Percentiles rank a stretch among this genome's conserved stretches.
phyloP scores from a whole-genome alignment of 768 basidiomycete species.

The Serendipita sp. region DNA sequence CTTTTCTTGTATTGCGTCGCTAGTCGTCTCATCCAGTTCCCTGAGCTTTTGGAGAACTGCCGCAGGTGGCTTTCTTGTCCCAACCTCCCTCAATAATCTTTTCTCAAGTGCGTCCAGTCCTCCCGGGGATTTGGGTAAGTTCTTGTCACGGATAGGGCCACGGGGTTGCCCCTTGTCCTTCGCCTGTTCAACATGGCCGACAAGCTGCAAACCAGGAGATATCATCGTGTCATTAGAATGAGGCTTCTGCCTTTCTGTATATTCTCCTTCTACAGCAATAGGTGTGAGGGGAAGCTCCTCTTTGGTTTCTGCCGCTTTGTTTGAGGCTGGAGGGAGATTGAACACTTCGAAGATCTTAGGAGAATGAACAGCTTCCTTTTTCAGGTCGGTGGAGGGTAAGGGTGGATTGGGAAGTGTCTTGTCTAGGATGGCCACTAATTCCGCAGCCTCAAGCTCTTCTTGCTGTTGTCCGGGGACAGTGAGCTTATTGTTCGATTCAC shows the following conservation, averaged over 20 bases:
- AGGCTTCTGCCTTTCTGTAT: no score
- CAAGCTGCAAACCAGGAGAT: not conserved
- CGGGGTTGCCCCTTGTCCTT: not conserved
- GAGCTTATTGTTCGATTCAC: not conserved
- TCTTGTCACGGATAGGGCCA: not conserved
- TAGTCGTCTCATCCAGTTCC: not conserved
- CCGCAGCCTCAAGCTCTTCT: not conserved
- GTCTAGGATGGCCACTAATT: not conserved
- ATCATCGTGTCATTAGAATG: not conserved
- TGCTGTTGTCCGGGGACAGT: not conserved
- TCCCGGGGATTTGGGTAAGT: slow-evolving; percentile 18
- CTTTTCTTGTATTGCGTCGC: not conserved
- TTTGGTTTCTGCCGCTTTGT: not conserved
- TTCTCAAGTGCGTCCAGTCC: slow-evolving; percentile 63
- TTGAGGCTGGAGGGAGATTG: not conserved
- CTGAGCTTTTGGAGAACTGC: not conserved
- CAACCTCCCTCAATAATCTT: slow-evolving; percentile 52
- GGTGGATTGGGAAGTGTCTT: not conserved
- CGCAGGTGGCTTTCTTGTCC: slow-evolving; percentile 31
- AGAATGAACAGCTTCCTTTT: not conserved
- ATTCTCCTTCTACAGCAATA: not conserved
- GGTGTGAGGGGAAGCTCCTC: not conserved
- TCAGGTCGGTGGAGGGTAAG: not conserved
- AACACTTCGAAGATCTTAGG: not conserved
- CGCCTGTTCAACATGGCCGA: not conserved